Base-by-base conservation (phyloP, 306 rosid genomes). In the Canavalia gladiata region DNA sequence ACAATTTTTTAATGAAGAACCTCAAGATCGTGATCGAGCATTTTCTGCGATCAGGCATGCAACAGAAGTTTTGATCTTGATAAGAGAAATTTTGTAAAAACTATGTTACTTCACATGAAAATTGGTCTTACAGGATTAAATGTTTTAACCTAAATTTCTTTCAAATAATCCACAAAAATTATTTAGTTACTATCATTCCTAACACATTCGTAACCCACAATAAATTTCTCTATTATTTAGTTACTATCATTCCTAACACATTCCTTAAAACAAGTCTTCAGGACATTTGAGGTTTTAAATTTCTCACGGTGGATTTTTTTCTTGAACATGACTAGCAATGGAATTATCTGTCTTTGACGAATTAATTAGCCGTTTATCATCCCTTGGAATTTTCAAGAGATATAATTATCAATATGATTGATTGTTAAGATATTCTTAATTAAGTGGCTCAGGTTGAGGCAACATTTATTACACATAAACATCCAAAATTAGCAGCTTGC, bases 361-460 rank as follows among this genome's bases (percentile, higher is more conserved):
- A 2, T 25, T n/a, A 72, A 42, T 63, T 71, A 50, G 43, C 30
- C 62, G 72, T 47, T 59, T 71, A 70, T 30, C 64, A 30, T 49
- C 2, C 8, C 56, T 71, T 47, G 55, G 57, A 80, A 51, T 51
- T 25, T 72, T 56, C 34, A 72, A 29, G 5, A 58, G 5, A 58
- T 7, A 57, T 58, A n/a, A 28, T 54, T 54, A n/a, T 30, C 65
- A 29, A 58, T 7, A 8, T 58, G 65, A 58, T 58, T 29, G 39
- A 58, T 3, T 3, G 7, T 25, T 0, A 37, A 50, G 39, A 62
- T 57, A 72, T 51, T 63, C 39, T 51, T 42, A 70, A 49, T 35
- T 70, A 6, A 49, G 45, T 70, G 75, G 60, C 46, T 30, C 1
- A 29, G 13, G 65, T 58, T 58, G n/a, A 30, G 39, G 39, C 35